A percentile compares a stretch with the other conserved stretches of the same genome.
phyloP scores from a whole-genome alignment of 345 rosid genomes.

The Turritis glabra region DNA sequence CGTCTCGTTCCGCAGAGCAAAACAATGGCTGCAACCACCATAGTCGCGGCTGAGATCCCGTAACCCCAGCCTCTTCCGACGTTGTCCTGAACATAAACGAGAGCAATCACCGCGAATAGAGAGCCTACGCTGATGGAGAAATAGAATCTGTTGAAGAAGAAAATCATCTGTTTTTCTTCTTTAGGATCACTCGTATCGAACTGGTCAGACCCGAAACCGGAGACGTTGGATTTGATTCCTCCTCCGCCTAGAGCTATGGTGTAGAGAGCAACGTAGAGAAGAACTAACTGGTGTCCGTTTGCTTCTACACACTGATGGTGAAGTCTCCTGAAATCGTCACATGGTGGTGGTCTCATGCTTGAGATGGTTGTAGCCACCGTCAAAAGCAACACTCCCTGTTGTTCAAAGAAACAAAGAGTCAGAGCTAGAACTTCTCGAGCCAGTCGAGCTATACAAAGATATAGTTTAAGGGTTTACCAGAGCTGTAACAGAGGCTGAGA shows the following conservation, averaged over 20 bases:
- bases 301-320: constrained; percentile 74
- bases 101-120: constrained; percentile 67
- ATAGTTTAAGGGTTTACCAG: constrained; percentile 45
- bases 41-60: constrained; percentile 81
- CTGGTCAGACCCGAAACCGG: constrained; percentile 93
- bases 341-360: constrained; percentile 78
- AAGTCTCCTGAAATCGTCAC: constrained; percentile 53
- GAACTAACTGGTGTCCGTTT: constrained; percentile 59
- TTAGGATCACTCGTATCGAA: constrained; percentile 73
- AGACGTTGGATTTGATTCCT: constrained; percentile 90
- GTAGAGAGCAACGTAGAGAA: constrained; percentile 81
- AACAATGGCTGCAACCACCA: constrained; percentile 62
- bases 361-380: constrained; percentile 70
- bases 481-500: constrained; percentile 66
- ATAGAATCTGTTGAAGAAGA: constrained; percentile 78
- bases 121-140: constrained; percentile 79
- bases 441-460: neutral
- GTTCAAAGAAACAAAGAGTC: constrained; percentile 1
- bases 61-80: constrained; percentile 95
- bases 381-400: constrained; percentile 65
- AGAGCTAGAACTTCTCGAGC: neutral
- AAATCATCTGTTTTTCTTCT: constrained; percentile 75
- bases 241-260: constrained; percentile 83
- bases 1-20: constrained; percentile 57
- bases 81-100: constrained; percentile 85